Conservation (phyloP, 139 green algal genomes). For the Nannochloris sp. region DNA sequence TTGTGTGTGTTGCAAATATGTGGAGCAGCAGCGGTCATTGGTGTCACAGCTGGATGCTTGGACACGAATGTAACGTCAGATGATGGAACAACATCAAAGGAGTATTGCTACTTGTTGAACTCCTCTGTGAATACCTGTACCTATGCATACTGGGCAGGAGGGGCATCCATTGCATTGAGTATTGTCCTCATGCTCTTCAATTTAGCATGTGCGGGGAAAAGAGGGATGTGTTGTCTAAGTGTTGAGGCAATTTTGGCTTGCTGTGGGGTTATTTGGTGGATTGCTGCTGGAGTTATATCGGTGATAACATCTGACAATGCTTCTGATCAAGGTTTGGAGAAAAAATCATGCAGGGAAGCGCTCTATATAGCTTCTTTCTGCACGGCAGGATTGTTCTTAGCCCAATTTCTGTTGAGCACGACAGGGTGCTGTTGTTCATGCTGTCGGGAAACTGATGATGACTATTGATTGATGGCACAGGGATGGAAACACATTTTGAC, state of each 20-base stretch:
- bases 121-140: neutral
- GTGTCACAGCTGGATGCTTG: neutral
- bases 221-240: neutral
- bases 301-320: slow-evolving; percentile 1
- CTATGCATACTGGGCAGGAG: slow-evolving; percentile 3
- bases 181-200: neutral
- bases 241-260: slow-evolving; percentile 1
- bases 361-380: neutral
- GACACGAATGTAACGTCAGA: neutral
- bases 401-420: neutral
- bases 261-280: neutral
- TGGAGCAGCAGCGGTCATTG: slow-evolving; percentile 2
- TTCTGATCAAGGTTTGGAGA: neutral
- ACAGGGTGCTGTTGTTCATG: slow-evolving; percentile 1
- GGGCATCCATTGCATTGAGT: neutral
- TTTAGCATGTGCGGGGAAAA: neutral
- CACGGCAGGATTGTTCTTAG: neutral
- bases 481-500: too few species aligned
- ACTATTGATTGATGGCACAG: neutral
- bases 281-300: neutral
- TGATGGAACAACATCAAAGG: neutral
- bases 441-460: neutral
- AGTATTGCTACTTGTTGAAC: neutral
- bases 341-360: neutral
- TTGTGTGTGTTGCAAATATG: neutral